A percentile compares a stretch with the other conserved stretches of the same genome.
These are phyloP conservation scores for Fagus sylvatica DNA, from an alignment of 306 rosid species.

Conservation along the genomic window DNA sequence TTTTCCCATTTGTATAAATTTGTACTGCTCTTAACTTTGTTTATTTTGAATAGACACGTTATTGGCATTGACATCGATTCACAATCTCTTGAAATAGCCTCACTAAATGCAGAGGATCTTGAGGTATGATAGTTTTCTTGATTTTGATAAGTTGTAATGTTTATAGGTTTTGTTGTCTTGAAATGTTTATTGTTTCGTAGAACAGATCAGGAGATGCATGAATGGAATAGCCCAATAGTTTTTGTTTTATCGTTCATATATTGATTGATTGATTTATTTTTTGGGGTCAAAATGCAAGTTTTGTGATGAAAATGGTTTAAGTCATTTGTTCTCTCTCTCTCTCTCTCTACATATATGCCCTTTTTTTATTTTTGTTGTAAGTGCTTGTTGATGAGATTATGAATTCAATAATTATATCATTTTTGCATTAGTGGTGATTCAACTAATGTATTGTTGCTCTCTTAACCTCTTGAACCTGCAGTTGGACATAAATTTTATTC, in stretches of 20 bases:
- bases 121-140: constrained; percentile 58
- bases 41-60: constrained; percentile 73
- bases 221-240: constrained; percentile 4
- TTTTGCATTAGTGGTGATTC: constrained; percentile 24
- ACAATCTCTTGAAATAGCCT: constrained; percentile 83
- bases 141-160: constrained; percentile 17
- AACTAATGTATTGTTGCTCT: constrained; percentile 29
- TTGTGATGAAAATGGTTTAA: background rate
- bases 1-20: background rate
- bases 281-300: background rate
- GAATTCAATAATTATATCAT: constrained; percentile 15
- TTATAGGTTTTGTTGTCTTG: constrained; percentile 16
- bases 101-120: constrained; percentile 75
- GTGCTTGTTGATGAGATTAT: background rate
- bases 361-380: background rate
- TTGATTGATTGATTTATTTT: background rate
- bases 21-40: constrained; percentile 35
- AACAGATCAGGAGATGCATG: constrained; percentile 1
- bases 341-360: background rate
- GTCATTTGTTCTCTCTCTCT: background rate
- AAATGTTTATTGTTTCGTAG: constrained; percentile 16
- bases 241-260: background rate
- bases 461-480: constrained; percentile 49
- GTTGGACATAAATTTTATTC: constrained; percentile 82
- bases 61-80: constrained; percentile 85